Conservation (phyloP, 73 alveolate species). For the Uronychia setigera region DNA sequence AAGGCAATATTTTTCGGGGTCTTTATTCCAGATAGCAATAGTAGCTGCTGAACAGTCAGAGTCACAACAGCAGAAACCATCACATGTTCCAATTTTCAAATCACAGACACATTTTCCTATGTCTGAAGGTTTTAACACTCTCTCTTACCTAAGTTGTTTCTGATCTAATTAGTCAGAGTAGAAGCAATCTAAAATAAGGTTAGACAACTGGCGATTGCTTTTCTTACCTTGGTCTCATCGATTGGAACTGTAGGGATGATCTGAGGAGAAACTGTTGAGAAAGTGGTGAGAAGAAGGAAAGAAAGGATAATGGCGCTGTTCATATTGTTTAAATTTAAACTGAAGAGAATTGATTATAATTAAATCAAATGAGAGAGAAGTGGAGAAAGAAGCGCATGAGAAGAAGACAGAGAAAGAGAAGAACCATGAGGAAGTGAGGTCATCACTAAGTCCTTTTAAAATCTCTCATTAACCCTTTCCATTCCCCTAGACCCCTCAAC, state of each 20-base stretch:
- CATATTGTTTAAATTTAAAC: not conserved
- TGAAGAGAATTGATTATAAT: not conserved
- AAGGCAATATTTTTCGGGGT: not conserved
- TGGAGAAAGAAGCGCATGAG: slow-evolving; percentile 27
- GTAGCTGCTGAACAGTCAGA: not conserved
- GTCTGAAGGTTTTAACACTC: not conserved
- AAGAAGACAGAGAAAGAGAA: slow-evolving; percentile 29
- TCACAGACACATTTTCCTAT: not conserved
- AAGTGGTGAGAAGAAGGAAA: no score
- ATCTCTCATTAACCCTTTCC: no score
- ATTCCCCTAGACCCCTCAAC: no score
- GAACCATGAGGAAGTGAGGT: slow-evolving; percentile 13
- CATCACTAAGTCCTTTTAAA: no score
- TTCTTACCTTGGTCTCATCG: not conserved
- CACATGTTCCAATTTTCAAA: not conserved
- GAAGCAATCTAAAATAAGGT: not conserved
- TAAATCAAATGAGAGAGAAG: slow-evolving; percentile 12
- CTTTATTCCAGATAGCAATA: not conserved
- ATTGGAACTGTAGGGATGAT: not conserved
- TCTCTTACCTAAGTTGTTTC: not conserved
- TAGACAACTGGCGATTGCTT: no score
- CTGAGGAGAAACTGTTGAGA: no score
- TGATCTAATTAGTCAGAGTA: not conserved
- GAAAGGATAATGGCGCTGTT: not conserved
- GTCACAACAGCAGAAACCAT: not conserved